Percentiles rank a stretch among this genome's conserved stretches.
phyloP scores from a whole-genome alignment of 164 flowering plant species.

The Berberis thunbergii region DNA sequence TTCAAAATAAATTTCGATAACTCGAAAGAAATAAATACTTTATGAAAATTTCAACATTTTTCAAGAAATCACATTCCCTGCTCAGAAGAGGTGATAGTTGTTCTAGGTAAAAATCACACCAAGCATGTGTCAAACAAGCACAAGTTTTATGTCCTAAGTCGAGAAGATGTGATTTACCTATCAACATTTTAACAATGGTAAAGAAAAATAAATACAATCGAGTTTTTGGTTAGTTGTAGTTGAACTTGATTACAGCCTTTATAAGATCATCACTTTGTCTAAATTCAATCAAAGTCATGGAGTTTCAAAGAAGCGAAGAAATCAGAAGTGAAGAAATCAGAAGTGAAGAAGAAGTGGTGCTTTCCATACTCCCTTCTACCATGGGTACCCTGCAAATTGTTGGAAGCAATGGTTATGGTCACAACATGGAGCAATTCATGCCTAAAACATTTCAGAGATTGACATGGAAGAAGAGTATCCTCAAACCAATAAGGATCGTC shows the following conservation, averaged over 20 bases:
- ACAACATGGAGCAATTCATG: constrained; percentile 52
- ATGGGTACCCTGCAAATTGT: constrained; percentile 62
- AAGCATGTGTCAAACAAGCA: no score
- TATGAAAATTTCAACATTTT: no score
- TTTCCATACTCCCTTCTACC: constrained; percentile 29
- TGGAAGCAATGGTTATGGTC: constrained; percentile 70
- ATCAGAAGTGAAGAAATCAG: constrained; percentile 28
- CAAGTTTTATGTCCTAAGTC: no score
- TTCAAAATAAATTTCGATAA: no score
- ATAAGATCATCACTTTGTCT: background rate
- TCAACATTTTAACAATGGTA: constrained; percentile 11
- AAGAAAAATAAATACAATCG: background rate
- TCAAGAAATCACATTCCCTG: no score
- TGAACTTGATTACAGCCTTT: constrained; percentile 17
- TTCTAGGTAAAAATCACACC: no score
- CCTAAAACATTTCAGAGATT: constrained; percentile 63
- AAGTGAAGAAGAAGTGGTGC: constrained; percentile 41
- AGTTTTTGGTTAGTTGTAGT: constrained; percentile 39
- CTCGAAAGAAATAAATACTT: no score
- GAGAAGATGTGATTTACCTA: constrained; percentile 58
- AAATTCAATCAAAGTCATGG: background rate
- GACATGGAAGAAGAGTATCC: constrained; percentile 37
- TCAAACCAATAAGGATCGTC: constrained; percentile 22
- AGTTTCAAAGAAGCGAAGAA: constrained; percentile 29
- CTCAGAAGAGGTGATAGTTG: no score